phyloP scores from a whole-genome alignment of 306 rosid genomes.

The Vigna mungo region DNA sequence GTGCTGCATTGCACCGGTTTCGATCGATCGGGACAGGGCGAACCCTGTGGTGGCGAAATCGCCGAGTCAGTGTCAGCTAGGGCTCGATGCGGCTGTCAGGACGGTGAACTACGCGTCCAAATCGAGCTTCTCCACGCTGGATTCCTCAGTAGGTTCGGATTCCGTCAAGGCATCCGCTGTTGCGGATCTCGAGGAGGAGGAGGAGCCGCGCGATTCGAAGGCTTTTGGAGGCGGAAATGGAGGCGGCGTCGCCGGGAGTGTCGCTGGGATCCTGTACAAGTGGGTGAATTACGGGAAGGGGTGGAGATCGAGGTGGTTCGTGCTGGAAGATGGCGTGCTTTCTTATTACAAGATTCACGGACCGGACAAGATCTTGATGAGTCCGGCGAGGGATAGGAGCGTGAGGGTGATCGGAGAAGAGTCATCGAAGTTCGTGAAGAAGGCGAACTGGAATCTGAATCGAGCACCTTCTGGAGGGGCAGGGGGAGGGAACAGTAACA shows the following conservation, averaged over 20 bases:
- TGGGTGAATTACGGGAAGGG: slow-evolving; percentile 99
- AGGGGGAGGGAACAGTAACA: slow-evolving; percentile 6
- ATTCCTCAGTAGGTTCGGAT: slow-evolving; percentile 62
- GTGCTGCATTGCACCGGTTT: slow-evolving; percentile 99
- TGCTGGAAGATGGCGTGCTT: slow-evolving; percentile 94
- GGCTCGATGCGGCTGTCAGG: slow-evolving; percentile 61
- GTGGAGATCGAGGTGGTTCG: slow-evolving; percentile 97
- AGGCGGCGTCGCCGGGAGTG: slow-evolving; percentile 61
- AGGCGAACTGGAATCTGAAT: slow-evolving; percentile 76
- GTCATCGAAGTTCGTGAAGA: slow-evolving; percentile 70
- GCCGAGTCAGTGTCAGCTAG: slow-evolving; percentile 62
- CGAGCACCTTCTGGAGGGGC: slow-evolving; percentile 46
- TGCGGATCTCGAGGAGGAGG: slow-evolving; percentile 59
- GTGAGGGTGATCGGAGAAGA: slow-evolving; percentile 92
- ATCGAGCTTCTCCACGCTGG: slow-evolving; percentile 68
- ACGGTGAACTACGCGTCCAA: slow-evolving; percentile 60
- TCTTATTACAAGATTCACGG: slow-evolving; percentile 98
- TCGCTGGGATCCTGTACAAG: slow-evolving; percentile 91
- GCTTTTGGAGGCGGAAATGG: slow-evolving; percentile 48
- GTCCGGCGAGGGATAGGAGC: slow-evolving; percentile 81
- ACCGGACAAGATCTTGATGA: slow-evolving; percentile 88
- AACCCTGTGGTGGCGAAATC: slow-evolving; percentile 59
- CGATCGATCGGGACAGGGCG: slow-evolving; percentile 86
- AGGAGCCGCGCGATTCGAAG: slow-evolving; percentile 72
- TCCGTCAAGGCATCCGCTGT: slow-evolving; percentile 56